phyloP scores from a whole-genome alignment of 1,139 yeast species.

The Saccharomyces hybrid region DNA sequence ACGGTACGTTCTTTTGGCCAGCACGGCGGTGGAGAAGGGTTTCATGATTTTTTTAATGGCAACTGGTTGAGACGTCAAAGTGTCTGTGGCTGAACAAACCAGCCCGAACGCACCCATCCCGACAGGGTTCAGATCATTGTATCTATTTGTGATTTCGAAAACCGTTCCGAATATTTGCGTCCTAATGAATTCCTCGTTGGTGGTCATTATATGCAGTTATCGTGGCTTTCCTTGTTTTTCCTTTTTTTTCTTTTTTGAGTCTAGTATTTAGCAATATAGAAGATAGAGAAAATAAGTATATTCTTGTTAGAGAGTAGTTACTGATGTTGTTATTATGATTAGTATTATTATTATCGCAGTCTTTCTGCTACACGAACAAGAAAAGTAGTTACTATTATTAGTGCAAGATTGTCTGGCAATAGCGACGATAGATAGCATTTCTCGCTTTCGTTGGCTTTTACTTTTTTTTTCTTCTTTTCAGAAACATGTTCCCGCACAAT shows the following conservation, averaged over 20 bases:
- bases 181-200: conserved; percentile 34
- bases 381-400: neutral
- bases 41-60: conserved; percentile 97
- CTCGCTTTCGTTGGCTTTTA: conserved; percentile 1
- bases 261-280: neutral
- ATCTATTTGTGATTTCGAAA: conserved; percentile 86
- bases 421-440: neutral
- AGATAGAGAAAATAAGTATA: neutral
- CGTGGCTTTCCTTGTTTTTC: neutral
- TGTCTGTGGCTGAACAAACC: conserved; percentile 93
- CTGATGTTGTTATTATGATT: neutral
- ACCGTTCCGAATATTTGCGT: conserved; percentile 69
- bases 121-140: conserved; percentile 88
- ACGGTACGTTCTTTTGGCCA: conserved; percentile 93
- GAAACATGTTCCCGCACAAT: neutral
- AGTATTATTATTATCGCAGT: neutral
- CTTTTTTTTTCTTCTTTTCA: conserved; percentile 1
- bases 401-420: neutral
- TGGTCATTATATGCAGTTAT: conserved; percentile 15
- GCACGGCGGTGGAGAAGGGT: conserved; percentile 89
- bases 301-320: neutral
- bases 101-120: conserved; percentile 99
- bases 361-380: neutral
- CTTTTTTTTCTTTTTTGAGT: neutral
- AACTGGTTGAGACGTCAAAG: conserved; percentile 82